These are phyloP conservation scores for Ceratocystis albifundus DNA, from an alignment of 2,329 filamentous ascomycete genomes.

Conservation along the genomic window DNA sequence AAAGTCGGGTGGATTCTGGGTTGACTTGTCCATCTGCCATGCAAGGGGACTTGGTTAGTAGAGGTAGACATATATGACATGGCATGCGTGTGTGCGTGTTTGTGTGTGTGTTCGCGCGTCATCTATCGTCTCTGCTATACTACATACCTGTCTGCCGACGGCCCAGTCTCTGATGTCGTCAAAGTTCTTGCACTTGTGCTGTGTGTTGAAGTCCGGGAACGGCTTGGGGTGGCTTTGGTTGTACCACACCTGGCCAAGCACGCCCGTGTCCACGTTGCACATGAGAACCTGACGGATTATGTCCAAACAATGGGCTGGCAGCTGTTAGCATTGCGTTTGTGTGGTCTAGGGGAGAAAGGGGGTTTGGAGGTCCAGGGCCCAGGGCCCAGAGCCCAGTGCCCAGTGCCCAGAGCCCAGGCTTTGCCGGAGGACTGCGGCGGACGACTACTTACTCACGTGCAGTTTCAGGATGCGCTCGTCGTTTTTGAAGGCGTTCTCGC, in stretches of 20 bases:
- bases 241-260: conserved; percentile 52
- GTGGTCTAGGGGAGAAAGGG: too few species aligned
- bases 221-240: conserved; percentile 35
- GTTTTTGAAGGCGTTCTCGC: conserved; percentile 44
- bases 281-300: conserved; percentile 51
- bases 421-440: too few species aligned
- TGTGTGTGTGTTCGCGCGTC: too few species aligned
- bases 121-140: neutral
- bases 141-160: conserved; percentile 38
- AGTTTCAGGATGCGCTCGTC: conserved; percentile 42
- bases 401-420: too few species aligned
- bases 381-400: too few species aligned
- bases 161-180: conserved; percentile 44
- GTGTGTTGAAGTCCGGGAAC: conserved; percentile 52
- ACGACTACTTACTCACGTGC: conserved; percentile 40
- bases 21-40: conserved; percentile 17
- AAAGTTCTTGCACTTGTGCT: conserved; percentile 48
- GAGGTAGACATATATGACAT: too few species aligned
- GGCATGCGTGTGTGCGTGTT: neutral
- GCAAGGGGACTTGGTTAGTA: neutral
- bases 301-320: conserved; percentile 47
- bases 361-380: too few species aligned
- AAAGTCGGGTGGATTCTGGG: conserved; percentile 21
- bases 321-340: neutral
- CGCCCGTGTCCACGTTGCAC: conserved; percentile 49